These are phyloP conservation scores for Picochlorum sp. DNA, from an alignment of 139 green algal genomes.

Conservation along the genomic window DNA sequence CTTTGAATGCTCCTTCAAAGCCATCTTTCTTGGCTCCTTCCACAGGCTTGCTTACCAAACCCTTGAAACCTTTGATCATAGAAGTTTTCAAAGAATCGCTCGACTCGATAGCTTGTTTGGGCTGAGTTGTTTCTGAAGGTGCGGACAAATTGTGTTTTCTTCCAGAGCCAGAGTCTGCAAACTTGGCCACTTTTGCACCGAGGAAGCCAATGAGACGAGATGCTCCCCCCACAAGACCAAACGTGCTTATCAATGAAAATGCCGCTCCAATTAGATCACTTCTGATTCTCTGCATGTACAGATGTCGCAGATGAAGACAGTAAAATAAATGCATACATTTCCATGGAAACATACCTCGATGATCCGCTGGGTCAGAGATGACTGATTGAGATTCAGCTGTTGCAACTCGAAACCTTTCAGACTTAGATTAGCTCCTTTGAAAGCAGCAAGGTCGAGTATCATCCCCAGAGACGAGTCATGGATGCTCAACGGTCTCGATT, in stretches of 20 bases:
- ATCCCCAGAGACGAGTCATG: constrained; percentile 12
- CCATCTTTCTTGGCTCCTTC: constrained; percentile 63
- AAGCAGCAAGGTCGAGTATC: constrained; percentile 62
- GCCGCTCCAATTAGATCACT: constrained; percentile 28
- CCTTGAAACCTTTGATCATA: constrained; percentile 46
- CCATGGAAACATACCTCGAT: background rate
- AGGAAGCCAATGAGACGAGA: constrained; percentile 36
- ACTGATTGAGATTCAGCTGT: constrained; percentile 29
- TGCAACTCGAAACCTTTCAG: constrained; percentile 47
- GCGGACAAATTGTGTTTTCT: no score
- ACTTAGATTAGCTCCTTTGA: constrained; percentile 57
- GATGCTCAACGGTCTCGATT: constrained; percentile 34
- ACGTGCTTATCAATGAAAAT: constrained; percentile 41
- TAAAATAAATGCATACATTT: background rate
- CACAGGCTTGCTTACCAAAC: constrained; percentile 76
- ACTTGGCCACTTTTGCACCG: constrained; percentile 29
- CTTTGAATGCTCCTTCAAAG: constrained; percentile 40
- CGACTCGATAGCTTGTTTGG: no score
- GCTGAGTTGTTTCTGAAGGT: no score
- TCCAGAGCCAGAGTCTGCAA: constrained; percentile 4
- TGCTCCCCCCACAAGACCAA: constrained; percentile 40
- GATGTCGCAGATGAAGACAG: background rate
- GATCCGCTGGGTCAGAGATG: constrained; percentile 21
- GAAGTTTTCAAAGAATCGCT: no score
- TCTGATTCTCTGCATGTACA: constrained; percentile 9